Evolutionary conservation across 306 rosid genomes (phyloP), one percentile per base, ranked within the genome.

Genomic region (Rubus parviflorus): DNA sequence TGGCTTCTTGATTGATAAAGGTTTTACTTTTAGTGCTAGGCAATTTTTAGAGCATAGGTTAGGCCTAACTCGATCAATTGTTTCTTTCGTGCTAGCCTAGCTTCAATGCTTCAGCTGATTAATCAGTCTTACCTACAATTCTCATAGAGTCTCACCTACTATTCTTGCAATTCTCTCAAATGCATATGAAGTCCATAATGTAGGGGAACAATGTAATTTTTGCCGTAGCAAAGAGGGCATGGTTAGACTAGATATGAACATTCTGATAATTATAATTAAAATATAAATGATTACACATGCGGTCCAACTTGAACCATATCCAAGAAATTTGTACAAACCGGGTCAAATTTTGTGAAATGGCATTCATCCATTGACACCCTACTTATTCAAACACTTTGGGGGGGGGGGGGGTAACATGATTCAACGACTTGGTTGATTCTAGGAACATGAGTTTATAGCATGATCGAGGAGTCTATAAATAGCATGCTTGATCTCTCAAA

Each of bases 91-190:
- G 68, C 68, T 14, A 35, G 7, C 43, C 43, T 30, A 30, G 35
- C 35, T 7, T 35, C 68, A 19, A 35, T 15, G 68, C 68, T 64
- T 64, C 48, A 17, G 70, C 68, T 64, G 4, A 16, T 17, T 15
- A 42, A 14, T 14, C 14, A 40, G 48, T 64, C 70, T 45, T 61
- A 61, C 78, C 78, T 61, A 61, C 78, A 74, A 74, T 17, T 74
- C 78, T 74, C 42, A 4, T 3, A 35, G 17, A 60, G 69, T 74
- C 78, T 74, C 20, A 74, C 78, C 78, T 61, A 74, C 70, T 45
- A 45, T 6, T 74, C 78, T 30, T 74, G 52, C 57, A 74, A 1
- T 30, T 74, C 57, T 43, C 47, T 38, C 14, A 8, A 2, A 25
- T 30, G 25, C 70, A 64, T 17, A 30, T 15, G 19, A 9, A 48